Base-by-base conservation (phyloP, 179 eudicot species). In the Spergularia azorica region DNA sequence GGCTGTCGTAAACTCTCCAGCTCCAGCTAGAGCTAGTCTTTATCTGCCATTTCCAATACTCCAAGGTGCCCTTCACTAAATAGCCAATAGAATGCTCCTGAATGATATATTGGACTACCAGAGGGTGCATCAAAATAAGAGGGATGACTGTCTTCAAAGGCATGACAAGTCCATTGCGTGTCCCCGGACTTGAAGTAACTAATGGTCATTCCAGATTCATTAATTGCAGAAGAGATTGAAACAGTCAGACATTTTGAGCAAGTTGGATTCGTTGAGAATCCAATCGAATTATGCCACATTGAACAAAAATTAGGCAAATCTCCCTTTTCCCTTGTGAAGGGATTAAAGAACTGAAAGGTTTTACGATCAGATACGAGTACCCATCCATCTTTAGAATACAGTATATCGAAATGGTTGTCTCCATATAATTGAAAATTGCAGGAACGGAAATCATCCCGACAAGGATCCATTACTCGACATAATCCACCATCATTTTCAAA, bases 351-450 rank as follows among this genome's bases (percentile, higher is more conserved):
- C 13, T 67, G 57, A 5, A 72, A 6, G 15, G 43, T 41, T 11
- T 6, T 14, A 6, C 12, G 7, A 21, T 38, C 8, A 14, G 62
- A 72, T 11, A 69, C 52, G 12, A 79, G 9, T 57, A 73, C 36
- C 81, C 81, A 79, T 12, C 81, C 81, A 66, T 66, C 68, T 52
- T 79, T 79, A 20, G 59, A 79, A 39, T 10, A 73, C 10, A 66
- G n/a, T 9, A 79, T 57, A 16, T 38, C 9, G 20, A 62, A 64
- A 6, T 7, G 50, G 17, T 54, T 54, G 39, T 12, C 52, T 32
- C 7, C 14, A 57, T 77, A 70, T 8, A 63, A 54, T 5, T 58
- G 67, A 9, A 66, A 26, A 18, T n/a, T 14, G 61, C 21, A 57
- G 14, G 52, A 58, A 6, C 56, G 48, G 46, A 62, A 43, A 26